Percentiles rank a stretch among this genome's conserved stretches.
These are phyloP conservation scores for Pilaira anomala DNA, from an alignment of 192 early-diverging fungal species.

Conservation along the genomic window DNA sequence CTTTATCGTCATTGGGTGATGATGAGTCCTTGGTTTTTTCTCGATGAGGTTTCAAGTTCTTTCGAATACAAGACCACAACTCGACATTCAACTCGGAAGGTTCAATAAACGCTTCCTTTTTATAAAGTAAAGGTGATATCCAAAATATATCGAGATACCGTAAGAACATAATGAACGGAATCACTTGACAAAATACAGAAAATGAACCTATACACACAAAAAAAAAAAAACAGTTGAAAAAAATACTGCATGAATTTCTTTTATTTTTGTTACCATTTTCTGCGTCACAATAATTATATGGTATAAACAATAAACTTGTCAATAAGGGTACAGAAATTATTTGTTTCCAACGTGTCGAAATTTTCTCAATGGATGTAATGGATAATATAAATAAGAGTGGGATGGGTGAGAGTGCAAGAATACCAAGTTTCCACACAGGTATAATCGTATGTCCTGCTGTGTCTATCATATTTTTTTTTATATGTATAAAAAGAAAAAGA, in stretches of 20 bases:
- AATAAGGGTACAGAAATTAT: neutral
- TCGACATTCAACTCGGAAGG: neutral
- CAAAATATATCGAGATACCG: conserved; percentile 1
- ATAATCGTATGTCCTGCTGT: no score
- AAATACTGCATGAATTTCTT: neutral
- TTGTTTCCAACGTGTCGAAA: conserved; percentile 1
- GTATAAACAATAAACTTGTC: neutral
- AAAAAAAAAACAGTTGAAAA: neutral
- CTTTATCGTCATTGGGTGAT: no score
- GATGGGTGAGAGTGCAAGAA: neutral
- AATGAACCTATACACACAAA: conserved; percentile 3
- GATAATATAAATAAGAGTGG: neutral
- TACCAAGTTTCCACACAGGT: neutral
- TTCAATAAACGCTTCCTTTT: neutral
- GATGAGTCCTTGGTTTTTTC: neutral
- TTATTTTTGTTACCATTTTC: conserved; percentile 4
- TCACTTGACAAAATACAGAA: neutral
- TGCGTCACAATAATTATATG: neutral
- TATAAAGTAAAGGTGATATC: conserved; percentile 5
- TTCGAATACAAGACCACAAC: conserved; percentile 2
- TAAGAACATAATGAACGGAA: conserved; percentile 4
- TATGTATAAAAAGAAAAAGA: neutral
- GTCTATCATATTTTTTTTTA: neutral
- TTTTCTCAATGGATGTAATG: neutral
- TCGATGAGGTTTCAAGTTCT: neutral